phyloP scores from a whole-genome alignment of 169 alveolate genomes.

The Cryptosporidium muris region DNA sequence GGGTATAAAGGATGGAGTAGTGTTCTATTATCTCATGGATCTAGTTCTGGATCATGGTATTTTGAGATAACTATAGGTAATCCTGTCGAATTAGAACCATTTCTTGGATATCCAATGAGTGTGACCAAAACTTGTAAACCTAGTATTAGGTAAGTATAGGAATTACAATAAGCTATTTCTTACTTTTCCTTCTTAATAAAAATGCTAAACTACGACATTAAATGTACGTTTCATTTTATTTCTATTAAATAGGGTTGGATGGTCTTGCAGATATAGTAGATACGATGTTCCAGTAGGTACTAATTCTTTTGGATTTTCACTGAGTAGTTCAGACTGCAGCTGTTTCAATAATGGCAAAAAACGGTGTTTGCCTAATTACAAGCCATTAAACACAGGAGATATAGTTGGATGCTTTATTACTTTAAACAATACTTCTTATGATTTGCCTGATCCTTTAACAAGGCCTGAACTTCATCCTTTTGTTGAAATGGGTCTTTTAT shows the following conservation, averaged over 20 bases:
- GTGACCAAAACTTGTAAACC: slow-evolving; percentile 14
- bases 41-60: slow-evolving; percentile 54
- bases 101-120: slow-evolving; percentile 35
- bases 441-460: slow-evolving; percentile 80
- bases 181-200: background rate
- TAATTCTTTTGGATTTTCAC: slow-evolving; percentile 27
- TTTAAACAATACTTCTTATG: slow-evolving; percentile 71
- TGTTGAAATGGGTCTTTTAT: slow-evolving; percentile 66
- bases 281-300: slow-evolving; percentile 50
- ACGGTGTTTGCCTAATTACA: background rate
- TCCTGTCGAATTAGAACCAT: background rate
- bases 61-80: slow-evolving; percentile 38
- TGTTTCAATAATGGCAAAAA: slow-evolving; percentile 1
- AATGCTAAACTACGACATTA: background rate
- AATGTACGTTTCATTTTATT: background rate
- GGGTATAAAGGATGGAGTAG: slow-evolving; percentile 68
- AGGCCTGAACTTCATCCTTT: slow-evolving; percentile 79
- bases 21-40: slow-evolving; percentile 46
- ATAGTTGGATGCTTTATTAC: slow-evolving; percentile 76
- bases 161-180: background rate
- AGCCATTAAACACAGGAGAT: slow-evolving; percentile 71
- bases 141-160: slow-evolving; percentile 31
- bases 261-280: slow-evolving; percentile 59
- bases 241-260: slow-evolving; percentile 28
- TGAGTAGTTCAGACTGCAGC: slow-evolving; percentile 7